A percentile compares a stretch with the other conserved stretches of the same genome.
Evolutionary conservation across 2,329 filamentous ascomycete species (phyloP).

Genomic region (Plenodomus lindquistii): DNA sequence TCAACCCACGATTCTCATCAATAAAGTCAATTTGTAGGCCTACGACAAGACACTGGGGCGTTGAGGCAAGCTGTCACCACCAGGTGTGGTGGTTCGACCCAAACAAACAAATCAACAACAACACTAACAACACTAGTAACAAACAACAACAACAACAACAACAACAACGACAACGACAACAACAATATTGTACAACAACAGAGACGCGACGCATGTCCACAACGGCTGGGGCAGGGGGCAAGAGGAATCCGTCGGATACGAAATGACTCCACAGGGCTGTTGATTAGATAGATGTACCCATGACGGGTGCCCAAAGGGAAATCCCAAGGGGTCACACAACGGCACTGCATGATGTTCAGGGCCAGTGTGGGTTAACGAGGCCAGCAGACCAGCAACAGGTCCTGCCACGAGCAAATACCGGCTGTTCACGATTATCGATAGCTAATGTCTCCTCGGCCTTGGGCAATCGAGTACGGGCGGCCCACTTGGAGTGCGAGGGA

Average conservation of each 20-base stretch:
- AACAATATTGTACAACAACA: background rate
- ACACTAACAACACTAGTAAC: background rate
- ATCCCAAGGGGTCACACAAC: background rate
- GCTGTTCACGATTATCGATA: background rate
- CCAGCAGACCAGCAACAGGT: background rate
- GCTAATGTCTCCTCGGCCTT: too few relatives aligned
- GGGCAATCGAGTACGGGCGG: constrained; percentile 1
- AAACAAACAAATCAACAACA: background rate
- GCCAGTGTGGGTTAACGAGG: background rate
- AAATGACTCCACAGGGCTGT: background rate
- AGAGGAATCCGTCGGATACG: background rate
- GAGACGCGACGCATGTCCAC: background rate
- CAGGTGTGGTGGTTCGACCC: background rate
- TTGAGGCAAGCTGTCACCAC: background rate
- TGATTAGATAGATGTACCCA: background rate
- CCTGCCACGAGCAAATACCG: background rate
- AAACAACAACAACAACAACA: background rate
- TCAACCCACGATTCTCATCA: background rate
- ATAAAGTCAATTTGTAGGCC: background rate
- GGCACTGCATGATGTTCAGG: background rate
- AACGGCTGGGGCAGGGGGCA: background rate
- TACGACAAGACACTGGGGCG: background rate
- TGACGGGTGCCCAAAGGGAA: background rate
- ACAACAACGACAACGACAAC: too few relatives aligned
- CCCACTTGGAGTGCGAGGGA: constrained; percentile 12